These are phyloP conservation scores for Mycena crocata DNA, from an alignment of 768 basidiomycete genomes.

Conservation along the genomic window DNA sequence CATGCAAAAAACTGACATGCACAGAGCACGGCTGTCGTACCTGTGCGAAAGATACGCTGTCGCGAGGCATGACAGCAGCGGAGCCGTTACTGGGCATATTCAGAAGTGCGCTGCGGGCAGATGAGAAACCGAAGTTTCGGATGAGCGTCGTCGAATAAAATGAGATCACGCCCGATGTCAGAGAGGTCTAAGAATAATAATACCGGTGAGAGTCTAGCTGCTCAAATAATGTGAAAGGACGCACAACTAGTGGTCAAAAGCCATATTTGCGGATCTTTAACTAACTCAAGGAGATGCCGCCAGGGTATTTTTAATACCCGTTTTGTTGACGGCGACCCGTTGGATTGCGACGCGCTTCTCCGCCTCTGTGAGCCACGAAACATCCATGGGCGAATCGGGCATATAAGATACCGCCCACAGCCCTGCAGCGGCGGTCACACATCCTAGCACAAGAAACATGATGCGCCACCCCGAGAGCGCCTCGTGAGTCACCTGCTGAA, in stretches of 20 bases:
- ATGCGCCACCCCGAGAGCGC: constrained; percentile 32
- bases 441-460: constrained; percentile 33
- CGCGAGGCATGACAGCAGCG: constrained; percentile 26
- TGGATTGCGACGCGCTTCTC: constrained; percentile 33
- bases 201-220: not conserved
- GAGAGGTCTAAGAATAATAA: constrained; percentile 10
- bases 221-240: not conserved
- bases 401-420: constrained; percentile 24
- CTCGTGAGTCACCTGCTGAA: constrained; percentile 30
- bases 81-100: constrained; percentile 31
- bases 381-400: constrained; percentile 34
- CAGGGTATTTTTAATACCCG: constrained; percentile 38
- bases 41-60: constrained; percentile 28
- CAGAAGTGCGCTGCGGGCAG: constrained; percentile 23
- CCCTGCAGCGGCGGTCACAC: constrained; percentile 21
- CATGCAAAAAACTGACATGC: constrained; percentile 23
- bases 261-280: constrained; percentile 31
- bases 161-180: constrained; percentile 29
- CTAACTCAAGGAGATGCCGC: constrained; percentile 27
- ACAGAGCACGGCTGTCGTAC: constrained; percentile 25
- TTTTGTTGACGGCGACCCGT: constrained; percentile 35
- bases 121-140: constrained; percentile 33
- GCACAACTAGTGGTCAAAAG: constrained; percentile 16
- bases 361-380: constrained; percentile 30
- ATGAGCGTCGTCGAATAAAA: constrained; percentile 33